Base-by-base conservation (phyloP, 805 yeast species). In the Alloascoidea africana region DNA sequence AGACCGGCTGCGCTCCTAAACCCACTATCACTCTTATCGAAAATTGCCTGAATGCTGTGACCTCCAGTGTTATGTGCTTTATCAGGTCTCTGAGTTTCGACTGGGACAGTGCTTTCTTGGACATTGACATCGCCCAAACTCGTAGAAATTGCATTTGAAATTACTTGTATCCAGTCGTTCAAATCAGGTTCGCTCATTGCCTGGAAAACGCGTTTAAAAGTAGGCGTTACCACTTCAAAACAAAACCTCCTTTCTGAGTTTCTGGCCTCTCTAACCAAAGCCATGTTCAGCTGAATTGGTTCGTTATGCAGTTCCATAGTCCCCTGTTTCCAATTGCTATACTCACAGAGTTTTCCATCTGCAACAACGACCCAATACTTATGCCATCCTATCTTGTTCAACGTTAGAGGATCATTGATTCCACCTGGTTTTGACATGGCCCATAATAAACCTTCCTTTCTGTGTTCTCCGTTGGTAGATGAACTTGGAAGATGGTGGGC, bases 311-410 rank as follows among this genome's bases (percentile, higher is more conserved):
- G 63, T 18, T 66, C 68, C 14, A 63, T 61, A 8, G 30, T 23
- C 15, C 84, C 84, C 39, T 66, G 70, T 47, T 87, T 69, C 91
- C 94, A 85, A 55, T 84, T 86, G 34, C 78, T 66, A 51, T 70
- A 84, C 49, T 84, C 91, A 34, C 65, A 62, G 32, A 85, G 58
- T 41, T 65, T 68, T 2, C 89, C 86, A n/a, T 73, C 70, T 11
- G 70, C 66, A 36, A 84, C 60, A 0, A 76, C 82, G 1, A 85
- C 81, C 87, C 94, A 82, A 52, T 79, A 86, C 48, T 83, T 84
- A 53, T 84, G 93, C 96, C 95, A 86, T 2, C 61, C 62, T 1
- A 46, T 46, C 37, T 58, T 58, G 36, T 55, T 54, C 14, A 56
- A 43, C 38, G 53, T 56, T 6, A 53, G 39, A 18, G 60, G 53